Evolutionary conservation across 345 rosid genomes (phyloP).

Genomic region (Hibiscus tridactylites): DNA sequence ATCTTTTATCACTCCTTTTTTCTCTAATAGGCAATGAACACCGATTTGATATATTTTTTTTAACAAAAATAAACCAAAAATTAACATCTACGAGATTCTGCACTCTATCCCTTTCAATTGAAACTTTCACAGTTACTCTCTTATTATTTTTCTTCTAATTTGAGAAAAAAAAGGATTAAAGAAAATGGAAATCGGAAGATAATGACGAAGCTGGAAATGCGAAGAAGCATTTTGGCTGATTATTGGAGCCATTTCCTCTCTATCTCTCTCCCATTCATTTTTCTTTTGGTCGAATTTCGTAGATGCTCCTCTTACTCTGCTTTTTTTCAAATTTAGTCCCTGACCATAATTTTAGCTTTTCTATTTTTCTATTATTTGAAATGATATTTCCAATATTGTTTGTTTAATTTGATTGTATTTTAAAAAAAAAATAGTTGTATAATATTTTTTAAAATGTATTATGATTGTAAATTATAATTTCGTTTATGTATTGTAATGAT

Average conservation of each 20-base stretch:
- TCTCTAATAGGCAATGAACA: not conserved
- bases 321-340: no score
- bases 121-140: slow-evolving; percentile 11
- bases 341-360: no score
- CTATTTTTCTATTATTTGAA: no score
- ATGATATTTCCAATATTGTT: no score
- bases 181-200: slow-evolving; percentile 15
- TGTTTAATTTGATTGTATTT: no score
- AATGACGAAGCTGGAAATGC: slow-evolving; percentile 25
- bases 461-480: no score
- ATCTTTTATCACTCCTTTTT: not conserved
- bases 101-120: slow-evolving; percentile 15
- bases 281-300: no score
- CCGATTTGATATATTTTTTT: slow-evolving; percentile 1
- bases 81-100: slow-evolving; percentile 8
- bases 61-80: not conserved
- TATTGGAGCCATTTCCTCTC: not conserved
- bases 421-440: no score
- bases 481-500: no score
- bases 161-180: not conserved
- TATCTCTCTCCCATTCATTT: not conserved
- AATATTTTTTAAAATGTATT: no score
- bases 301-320: no score
- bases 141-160: not conserved
- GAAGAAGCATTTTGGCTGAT: slow-evolving; percentile 15